Evolutionary conservation across 225 moss, liverwort and hornwort species (phyloP).

Genomic region (Anthoceros angustus): DNA sequence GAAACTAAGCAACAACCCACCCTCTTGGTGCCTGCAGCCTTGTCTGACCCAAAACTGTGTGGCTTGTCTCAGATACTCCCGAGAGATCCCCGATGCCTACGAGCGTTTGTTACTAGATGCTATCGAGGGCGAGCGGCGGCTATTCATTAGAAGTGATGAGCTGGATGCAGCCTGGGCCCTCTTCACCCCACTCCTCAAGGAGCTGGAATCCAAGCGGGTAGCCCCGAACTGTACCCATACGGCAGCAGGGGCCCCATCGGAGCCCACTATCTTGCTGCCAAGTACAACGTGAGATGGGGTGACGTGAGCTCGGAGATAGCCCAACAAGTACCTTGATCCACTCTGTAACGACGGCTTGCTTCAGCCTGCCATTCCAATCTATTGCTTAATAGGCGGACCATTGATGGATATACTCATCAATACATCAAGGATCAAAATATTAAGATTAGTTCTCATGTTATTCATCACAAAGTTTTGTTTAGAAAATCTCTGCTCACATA

Average conservation of each 20-base stretch:
- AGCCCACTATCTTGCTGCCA: slow-evolving; percentile 77
- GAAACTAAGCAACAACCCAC: neutral
- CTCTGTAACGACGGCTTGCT: too few relatives aligned
- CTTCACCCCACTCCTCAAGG: slow-evolving; percentile 59
- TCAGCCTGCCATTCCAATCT: too few relatives aligned
- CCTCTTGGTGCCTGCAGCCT: neutral
- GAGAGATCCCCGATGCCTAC: slow-evolving; percentile 58
- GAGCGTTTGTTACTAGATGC: slow-evolving; percentile 89
- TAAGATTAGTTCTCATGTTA: too few relatives aligned
- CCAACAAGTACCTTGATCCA: neutral
- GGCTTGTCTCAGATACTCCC: slow-evolving; percentile 26
- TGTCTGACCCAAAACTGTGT: neutral
- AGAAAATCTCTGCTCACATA: too few relatives aligned
- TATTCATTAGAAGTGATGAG: slow-evolving; percentile 84
- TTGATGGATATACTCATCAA: too few relatives aligned
- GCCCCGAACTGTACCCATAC: slow-evolving; percentile 75
- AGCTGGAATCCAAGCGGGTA: slow-evolving; percentile 47
- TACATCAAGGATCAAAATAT: too few relatives aligned
- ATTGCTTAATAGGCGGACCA: too few relatives aligned
- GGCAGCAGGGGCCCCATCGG: slow-evolving; percentile 83
- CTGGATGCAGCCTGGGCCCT: slow-evolving; percentile 62
- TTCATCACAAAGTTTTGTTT: too few relatives aligned
- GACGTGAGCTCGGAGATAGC: slow-evolving; percentile 21
- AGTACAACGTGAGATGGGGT: slow-evolving; percentile 58
- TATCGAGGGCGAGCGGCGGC: slow-evolving; percentile 63